phyloP scores from a whole-genome alignment of 805 yeast genomes.

The Clavispora fructus region DNA sequence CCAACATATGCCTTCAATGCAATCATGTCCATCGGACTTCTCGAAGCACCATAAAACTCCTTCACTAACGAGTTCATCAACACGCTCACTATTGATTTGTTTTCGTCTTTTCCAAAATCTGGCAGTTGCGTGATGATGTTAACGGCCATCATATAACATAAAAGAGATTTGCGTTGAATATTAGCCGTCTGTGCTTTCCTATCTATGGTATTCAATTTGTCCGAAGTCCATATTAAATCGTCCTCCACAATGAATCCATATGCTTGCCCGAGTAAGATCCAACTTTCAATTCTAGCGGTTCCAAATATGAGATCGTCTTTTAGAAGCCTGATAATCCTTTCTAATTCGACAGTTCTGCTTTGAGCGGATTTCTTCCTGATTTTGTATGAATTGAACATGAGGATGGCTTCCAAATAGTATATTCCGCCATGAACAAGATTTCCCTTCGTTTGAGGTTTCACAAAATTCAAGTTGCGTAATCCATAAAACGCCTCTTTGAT shows the following conservation, averaged over 20 bases:
- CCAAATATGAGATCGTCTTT: constrained; percentile 63
- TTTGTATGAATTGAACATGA: constrained; percentile 63
- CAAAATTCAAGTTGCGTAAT: constrained; percentile 23
- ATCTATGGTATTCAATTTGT: constrained; percentile 61
- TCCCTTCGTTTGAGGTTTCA: constrained; percentile 17
- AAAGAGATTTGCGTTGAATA: constrained; percentile 61
- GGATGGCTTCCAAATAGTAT: constrained; percentile 64
- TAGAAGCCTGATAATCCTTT: constrained; percentile 62
- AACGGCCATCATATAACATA: constrained; percentile 73
- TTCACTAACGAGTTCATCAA: constrained; percentile 53
- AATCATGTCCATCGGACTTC: constrained; percentile 60
- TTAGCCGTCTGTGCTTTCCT: constrained; percentile 56
- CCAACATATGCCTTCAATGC: constrained; percentile 43
- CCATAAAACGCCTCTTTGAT: constrained; percentile 54
- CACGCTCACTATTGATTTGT: constrained; percentile 33
- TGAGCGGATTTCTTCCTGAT: constrained; percentile 72
- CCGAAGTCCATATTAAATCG: constrained; percentile 89
- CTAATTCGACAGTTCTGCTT: constrained; percentile 77
- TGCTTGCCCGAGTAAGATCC: constrained; percentile 81
- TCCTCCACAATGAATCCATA: constrained; percentile 79
- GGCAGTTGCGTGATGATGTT: constrained; percentile 24
- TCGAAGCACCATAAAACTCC: constrained; percentile 55
- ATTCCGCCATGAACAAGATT: constrained; percentile 48
- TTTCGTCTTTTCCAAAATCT: constrained; percentile 1
- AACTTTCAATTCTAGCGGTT: constrained; percentile 69